A percentile compares a stretch with the other conserved stretches of the same genome.
These are phyloP conservation scores for Eutrema heterophyllum DNA, from an alignment of 345 rosid genomes.

Conservation along the genomic window DNA sequence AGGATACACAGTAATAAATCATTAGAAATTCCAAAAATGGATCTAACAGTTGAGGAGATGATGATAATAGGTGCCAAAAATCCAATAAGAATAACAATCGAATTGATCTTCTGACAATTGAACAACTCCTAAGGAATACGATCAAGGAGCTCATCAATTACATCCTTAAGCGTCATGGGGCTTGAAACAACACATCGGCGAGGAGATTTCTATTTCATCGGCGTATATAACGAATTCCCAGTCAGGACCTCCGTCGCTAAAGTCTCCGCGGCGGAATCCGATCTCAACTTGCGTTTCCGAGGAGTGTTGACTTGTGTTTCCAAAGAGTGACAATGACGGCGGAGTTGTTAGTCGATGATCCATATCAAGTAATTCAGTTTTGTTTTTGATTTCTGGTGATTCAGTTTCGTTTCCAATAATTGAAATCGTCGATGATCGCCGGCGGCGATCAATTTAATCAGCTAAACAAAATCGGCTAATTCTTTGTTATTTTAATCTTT, in stretches of 20 bases:
- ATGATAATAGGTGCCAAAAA: not conserved
- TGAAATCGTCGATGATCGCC: too few relatives aligned
- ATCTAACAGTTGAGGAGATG: not conserved
- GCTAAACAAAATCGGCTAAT: too few relatives aligned
- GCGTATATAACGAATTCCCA: constrained; percentile 23
- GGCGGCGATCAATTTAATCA: too few relatives aligned
- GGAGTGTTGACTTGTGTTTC: constrained; percentile 26
- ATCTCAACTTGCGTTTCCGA: constrained; percentile 56
- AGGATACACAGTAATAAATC: constrained; percentile 35
- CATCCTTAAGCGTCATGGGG: constrained; percentile 25
- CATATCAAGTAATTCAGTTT: too few relatives aligned
- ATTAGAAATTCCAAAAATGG: not conserved
- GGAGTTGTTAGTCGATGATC: accelerated
- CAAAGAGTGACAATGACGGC: accelerated
- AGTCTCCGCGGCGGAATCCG: constrained; percentile 28
- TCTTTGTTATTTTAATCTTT: too few relatives aligned
- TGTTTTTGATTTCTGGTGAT: too few relatives aligned
- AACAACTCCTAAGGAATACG: not conserved
- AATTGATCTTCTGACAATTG: not conserved
- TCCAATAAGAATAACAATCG: not conserved
- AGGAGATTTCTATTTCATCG: constrained; percentile 48
- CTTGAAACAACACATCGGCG: constrained; percentile 40
- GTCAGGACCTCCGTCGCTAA: not conserved
- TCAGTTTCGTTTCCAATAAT: too few relatives aligned
- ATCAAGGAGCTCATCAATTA: not conserved